These are phyloP conservation scores for Teunomyces panamensis DNA, from an alignment of 805 yeast genomes.

Conservation along the genomic window DNA sequence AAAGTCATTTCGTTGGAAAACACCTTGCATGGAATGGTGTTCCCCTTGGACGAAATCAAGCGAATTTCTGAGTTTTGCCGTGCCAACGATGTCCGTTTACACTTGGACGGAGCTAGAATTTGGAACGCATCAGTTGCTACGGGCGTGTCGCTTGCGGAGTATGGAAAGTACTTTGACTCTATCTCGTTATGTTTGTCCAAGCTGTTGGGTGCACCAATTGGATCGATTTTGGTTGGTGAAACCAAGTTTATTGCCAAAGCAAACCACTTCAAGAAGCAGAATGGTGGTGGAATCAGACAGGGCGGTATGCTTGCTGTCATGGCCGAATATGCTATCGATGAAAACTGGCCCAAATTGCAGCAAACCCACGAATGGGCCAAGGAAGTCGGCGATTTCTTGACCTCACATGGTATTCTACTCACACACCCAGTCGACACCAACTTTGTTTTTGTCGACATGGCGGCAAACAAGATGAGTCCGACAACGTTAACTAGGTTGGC, in stretches of 20 bases:
- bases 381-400: constrained; percentile 32
- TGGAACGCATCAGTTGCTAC: constrained; percentile 44
- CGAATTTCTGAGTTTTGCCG: constrained; percentile 34
- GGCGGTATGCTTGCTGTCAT: constrained; percentile 38
- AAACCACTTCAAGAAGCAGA: constrained; percentile 44
- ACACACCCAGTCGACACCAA: constrained; percentile 40
- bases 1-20: constrained; percentile 43
- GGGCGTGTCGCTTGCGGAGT: constrained; percentile 37
- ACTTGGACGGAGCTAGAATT: constrained; percentile 50
- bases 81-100: constrained; percentile 32
- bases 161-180: constrained; percentile 38
- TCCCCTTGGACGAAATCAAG: constrained; percentile 38
- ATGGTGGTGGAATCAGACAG: constrained; percentile 46
- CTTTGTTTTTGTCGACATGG: constrained; percentile 39
- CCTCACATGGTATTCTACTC: constrained; percentile 25
- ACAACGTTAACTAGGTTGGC: constrained; percentile 45
- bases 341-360: constrained; percentile 31
- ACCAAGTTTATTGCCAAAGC: constrained; percentile 34
- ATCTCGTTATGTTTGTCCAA: constrained; percentile 44
- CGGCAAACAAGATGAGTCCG: constrained; percentile 27
- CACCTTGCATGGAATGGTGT: constrained; percentile 41
- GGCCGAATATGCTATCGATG: constrained; percentile 42
- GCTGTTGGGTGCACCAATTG: constrained; percentile 43
- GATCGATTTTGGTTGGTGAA: constrained; percentile 38
- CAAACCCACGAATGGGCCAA: constrained; percentile 33